phyloP scores from a whole-genome alignment of 2,329 filamentous ascomycete genomes.

The Fusarium papillatum region DNA sequence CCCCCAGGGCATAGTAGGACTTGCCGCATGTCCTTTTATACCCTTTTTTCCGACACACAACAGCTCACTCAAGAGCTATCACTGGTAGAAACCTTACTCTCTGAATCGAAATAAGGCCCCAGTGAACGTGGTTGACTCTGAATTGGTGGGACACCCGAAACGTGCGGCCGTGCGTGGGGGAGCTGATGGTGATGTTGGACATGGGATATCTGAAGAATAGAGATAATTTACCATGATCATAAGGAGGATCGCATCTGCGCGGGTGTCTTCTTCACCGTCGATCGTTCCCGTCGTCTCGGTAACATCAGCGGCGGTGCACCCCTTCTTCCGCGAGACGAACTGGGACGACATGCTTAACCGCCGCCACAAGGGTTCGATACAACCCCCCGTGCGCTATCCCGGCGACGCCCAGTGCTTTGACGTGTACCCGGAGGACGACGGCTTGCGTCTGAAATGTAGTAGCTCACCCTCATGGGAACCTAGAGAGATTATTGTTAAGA shows the following conservation, averaged over 20 bases:
- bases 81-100: too few relatives aligned
- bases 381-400: slow-evolving; percentile 79
- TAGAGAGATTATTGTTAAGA: background rate
- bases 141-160: background rate
- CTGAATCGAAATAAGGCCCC: too few relatives aligned
- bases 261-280: slow-evolving; percentile 77
- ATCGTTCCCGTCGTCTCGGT: slow-evolving; percentile 82
- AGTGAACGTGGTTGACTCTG: background rate
- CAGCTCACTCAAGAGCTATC: too few relatives aligned
- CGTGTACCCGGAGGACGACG: slow-evolving; percentile 83
- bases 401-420: slow-evolving; percentile 88
- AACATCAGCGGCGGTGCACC: slow-evolving; percentile 81
- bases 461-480: background rate
- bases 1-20: too few relatives aligned
- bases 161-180: too few relatives aligned
- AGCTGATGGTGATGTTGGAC: background rate
- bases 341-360: slow-evolving; percentile 81
- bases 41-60: too few relatives aligned
- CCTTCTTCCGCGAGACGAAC: slow-evolving; percentile 80
- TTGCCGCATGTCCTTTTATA: too few relatives aligned
- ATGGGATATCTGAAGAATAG: too few relatives aligned
- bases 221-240: too few relatives aligned
- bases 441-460: slow-evolving; percentile 46
- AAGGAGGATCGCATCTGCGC: too few relatives aligned
- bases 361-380: slow-evolving; percentile 76